Conservation (phyloP, 108 stramenopile genomes). For the Pseudonitzschia delicatissima region DNA sequence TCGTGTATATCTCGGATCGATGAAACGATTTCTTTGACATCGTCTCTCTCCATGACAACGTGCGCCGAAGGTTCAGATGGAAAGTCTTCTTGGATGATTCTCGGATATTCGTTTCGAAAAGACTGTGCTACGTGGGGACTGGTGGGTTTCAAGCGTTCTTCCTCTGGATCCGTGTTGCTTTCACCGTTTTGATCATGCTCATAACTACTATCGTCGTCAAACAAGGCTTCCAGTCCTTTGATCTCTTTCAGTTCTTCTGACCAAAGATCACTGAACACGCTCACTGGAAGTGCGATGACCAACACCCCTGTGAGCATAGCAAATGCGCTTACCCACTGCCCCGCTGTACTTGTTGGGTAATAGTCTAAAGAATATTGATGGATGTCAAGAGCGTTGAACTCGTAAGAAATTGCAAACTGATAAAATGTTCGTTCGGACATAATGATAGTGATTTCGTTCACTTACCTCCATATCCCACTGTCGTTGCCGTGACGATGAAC, state of each 20-base stretch:
- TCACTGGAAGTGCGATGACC: constrained; percentile 80
- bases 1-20: constrained; percentile 21
- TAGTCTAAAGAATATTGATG: constrained; percentile 13
- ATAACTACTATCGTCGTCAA: constrained; percentile 15
- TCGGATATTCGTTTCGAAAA: neutral
- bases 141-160: neutral
- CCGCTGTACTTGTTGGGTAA: constrained; percentile 47
- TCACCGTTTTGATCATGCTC: constrained; percentile 6
- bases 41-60: constrained; percentile 26
- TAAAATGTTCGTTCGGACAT: neutral
- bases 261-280: constrained; percentile 75
- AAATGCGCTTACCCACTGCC: constrained; percentile 43
- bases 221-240: constrained; percentile 17
- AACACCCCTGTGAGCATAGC: constrained; percentile 68
- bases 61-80: neutral
- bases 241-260: constrained; percentile 48
- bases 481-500: constrained; percentile 82
- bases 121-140: neutral
- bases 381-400: neutral
- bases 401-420: too few species aligned
- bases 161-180: neutral
- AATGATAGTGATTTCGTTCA: neutral
- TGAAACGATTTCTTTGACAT: constrained; percentile 20
- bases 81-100: neutral
- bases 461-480: constrained; percentile 61